Conservation (phyloP, 2,329 filamentous ascomycete species). For the Stagonosporopsis tanaceti region DNA sequence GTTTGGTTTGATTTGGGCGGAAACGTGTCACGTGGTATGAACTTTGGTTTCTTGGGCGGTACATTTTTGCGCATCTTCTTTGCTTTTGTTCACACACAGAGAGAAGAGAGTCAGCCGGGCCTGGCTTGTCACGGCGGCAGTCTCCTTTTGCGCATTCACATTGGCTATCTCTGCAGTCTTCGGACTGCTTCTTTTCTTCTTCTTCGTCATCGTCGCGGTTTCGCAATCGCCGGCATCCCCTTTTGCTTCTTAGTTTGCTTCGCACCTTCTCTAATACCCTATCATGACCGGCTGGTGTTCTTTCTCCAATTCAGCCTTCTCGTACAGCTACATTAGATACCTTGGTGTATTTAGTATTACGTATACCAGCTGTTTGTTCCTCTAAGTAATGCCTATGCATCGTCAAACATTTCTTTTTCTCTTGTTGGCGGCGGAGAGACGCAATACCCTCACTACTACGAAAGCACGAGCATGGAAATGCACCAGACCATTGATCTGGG, state of each 20-base stretch:
- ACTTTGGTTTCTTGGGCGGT: background rate
- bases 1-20: conserved; percentile 1
- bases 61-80: background rate
- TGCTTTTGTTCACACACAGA: background rate
- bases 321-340: conserved; percentile 1
- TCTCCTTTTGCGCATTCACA: background rate
- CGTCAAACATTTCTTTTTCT: background rate
- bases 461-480: background rate
- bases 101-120: conserved; percentile 10
- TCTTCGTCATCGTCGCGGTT: background rate
- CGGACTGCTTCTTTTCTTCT: background rate
- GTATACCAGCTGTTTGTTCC: conserved; percentile 1
- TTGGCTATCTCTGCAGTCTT: background rate
- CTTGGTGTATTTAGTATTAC: background rate
- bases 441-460: background rate
- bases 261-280: conserved; percentile 8
- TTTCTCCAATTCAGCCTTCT: background rate
- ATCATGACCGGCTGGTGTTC: conserved; percentile 1
- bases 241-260: background rate
- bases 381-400: background rate
- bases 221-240: background rate
- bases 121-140: conserved; percentile 8
- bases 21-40: conserved; percentile 13
- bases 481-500: background rate
- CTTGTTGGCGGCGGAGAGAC: background rate